Base-by-base conservation (phyloP, 2,329 filamentous ascomycete genomes). In the Ophiostoma fasciatum region DNA sequence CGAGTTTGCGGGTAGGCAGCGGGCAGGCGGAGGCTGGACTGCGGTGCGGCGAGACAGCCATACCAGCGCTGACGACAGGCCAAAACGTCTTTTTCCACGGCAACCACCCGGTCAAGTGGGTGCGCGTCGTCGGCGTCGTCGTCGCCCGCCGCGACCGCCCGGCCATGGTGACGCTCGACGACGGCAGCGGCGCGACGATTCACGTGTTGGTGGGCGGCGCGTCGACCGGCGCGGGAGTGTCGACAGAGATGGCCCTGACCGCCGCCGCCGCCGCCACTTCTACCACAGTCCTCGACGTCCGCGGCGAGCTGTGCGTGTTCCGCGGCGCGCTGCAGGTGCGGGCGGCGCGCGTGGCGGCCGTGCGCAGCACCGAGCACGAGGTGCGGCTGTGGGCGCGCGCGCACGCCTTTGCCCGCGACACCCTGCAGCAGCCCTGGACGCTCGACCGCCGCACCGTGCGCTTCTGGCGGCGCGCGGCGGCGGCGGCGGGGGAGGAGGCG, bases 71-170 rank as follows among this genome's bases (percentile, higher is more conserved):
- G n/a, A n/a, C n/a, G n/a, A 2, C 36, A 61, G 67, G 63, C 33
- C 66, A 72, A 48, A 59, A 66, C 43, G 60, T 77, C 23, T 77
- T 65, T 51, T 84, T 85, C 54, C 66, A 75, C 57, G 56, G 64
- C 33, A 87, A 85, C 53, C 74, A 87, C 45, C 82, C 82, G 0
- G 73, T 88, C 46, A 73, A 74, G 64, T 87, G 77, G 71, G 70
- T 82, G 36, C 74, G 77, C 42, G 55, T 87, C 22, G 67, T 74
- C 7, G 82, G 82, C 21, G 55, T 84, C 8, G 66, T 88, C 17
- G 74, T 85, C 37, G 71, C 68, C 11, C 56, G 74, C 25, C 22
- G 22, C 9, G 43, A 48, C 25, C 55, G 55, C 25, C 59, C 59
- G 25, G 61, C 58, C 30, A 55, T 69, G 28, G 74, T 67, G 46